These are phyloP conservation scores for Fraxinus albicans DNA, from an alignment of 305 asterid genomes.

Conservation along the genomic window DNA sequence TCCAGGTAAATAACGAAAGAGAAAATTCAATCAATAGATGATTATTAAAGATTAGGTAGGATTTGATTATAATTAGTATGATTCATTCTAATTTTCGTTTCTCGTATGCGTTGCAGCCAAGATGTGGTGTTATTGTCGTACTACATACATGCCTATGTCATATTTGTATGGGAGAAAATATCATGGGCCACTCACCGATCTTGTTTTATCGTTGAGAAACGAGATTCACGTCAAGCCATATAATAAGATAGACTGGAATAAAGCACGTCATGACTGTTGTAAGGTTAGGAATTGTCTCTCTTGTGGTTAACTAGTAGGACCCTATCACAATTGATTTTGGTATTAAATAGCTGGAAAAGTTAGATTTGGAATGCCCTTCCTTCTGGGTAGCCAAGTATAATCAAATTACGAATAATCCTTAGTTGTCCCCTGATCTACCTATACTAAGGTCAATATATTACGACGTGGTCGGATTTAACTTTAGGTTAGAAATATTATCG, in stretches of 20 bases:
- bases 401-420: background rate
- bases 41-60: background rate
- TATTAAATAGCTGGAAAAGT: background rate
- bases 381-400: background rate
- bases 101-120: conserved; percentile 47
- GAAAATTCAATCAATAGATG: background rate
- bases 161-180: conserved; percentile 64
- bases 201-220: conserved; percentile 53
- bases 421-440: background rate
- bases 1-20: conserved; percentile 40
- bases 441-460: background rate
- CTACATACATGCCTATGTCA: conserved; percentile 93
- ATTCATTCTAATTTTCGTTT: background rate
- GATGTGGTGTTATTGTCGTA: conserved; percentile 83
- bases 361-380: background rate
- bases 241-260: conserved; percentile 62
- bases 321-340: background rate
- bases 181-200: conserved; percentile 63
- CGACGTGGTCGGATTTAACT: background rate
- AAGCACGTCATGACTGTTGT: conserved; percentile 71
- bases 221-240: conserved; percentile 61
- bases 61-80: background rate
- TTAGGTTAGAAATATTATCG: background rate
- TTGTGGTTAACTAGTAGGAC: background rate
- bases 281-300: conserved; percentile 32